Conservation (phyloP, 768 basidiomycete species). For the Trametes coccinea region DNA sequence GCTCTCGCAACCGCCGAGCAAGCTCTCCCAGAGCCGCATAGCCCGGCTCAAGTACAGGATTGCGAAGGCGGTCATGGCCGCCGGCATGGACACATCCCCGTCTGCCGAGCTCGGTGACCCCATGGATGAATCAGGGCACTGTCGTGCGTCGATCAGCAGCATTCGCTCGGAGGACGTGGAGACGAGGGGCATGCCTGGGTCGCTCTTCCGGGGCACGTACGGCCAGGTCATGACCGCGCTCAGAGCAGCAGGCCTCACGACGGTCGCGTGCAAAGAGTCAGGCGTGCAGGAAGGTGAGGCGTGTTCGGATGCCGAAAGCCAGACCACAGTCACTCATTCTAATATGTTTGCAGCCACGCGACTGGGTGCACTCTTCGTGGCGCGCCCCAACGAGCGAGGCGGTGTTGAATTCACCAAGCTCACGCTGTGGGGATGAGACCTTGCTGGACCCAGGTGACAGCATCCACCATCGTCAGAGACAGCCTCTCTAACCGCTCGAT, state of each 20-base stretch:
- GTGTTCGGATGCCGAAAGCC: neutral
- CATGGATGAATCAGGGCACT: neutral
- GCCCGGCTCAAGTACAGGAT: constrained; percentile 38
- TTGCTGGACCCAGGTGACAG: neutral
- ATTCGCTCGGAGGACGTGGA: constrained; percentile 23
- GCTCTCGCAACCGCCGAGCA: constrained; percentile 20
- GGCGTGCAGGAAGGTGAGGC: constrained; percentile 36
- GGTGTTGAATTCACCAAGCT: constrained; percentile 41
- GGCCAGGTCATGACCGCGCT: constrained; percentile 44
- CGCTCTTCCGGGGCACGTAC: constrained; percentile 45
- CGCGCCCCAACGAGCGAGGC: constrained; percentile 29
- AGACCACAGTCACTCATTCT: neutral
- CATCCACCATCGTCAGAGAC: too few relatives aligned
- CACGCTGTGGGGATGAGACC: constrained; percentile 41
- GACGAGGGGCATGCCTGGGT: constrained; percentile 24
- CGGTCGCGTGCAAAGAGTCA: constrained; percentile 33
- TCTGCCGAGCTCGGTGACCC: constrained; percentile 22
- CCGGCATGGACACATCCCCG: constrained; percentile 42
- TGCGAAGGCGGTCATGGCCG: constrained; percentile 38
- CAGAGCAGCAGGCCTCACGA: constrained; percentile 38
- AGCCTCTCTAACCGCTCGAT: too few relatives aligned
- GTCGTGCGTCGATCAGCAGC: constrained; percentile 20
- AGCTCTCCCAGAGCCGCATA: constrained; percentile 26
- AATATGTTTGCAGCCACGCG: constrained; percentile 35
- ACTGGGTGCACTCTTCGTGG: constrained; percentile 44